Evolutionary conservation across 2,329 filamentous ascomycete genomes (phyloP), one percentile per base, ranked within the genome.

Genomic region (Didymella segeticola): DNA sequence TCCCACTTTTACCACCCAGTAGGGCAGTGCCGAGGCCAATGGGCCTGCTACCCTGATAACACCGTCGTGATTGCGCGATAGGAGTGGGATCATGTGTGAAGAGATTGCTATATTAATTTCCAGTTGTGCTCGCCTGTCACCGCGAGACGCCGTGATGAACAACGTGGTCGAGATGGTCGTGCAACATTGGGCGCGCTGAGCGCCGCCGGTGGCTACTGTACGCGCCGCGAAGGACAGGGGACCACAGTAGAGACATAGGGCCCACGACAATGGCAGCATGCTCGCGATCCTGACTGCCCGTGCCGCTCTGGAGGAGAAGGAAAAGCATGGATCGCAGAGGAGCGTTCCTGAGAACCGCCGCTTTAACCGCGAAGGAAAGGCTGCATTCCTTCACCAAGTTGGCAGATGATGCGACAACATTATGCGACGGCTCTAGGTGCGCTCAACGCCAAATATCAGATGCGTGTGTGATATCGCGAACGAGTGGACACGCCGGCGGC

Each of bases 91-190:
- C 45, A 48, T 54, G 33, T 4, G 45, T 48, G 45, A 54, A 48
- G 51, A 54, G 39, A 54, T 54, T 54, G 51, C 45, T 54, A 20
- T 15, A 20, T 48, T 54, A 54, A 54, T 54, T 49, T 54, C 51
- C 51, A 45, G 29, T 25, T 12, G 45, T 23, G 27, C 23, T 43
- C 34, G 45, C 39, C 51, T 14, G 34, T 33, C 45, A 46, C 39
- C 26, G 29, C 33, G 34, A 41, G 33, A 42, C 11, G 31, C 41
- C 25, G 19, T n/a, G 46, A 30, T 29, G 39, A 37, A 36, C 39
- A 48, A 34, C 27, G 33, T 38, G 39, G 45, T 39, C 31, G 25
- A 33, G 15, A 27, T 17, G 33, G 39, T 36, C 22, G 39, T 22
- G 34, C 39, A 23, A 43, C 27, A 23, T 30, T 29, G 8, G 20